Percentiles rank a stretch among this genome's conserved stretches.
Evolutionary conservation across 371 early-diverging fungal genomes (phyloP).

Genomic region (Syncephalastrum contaminatum): DNA sequence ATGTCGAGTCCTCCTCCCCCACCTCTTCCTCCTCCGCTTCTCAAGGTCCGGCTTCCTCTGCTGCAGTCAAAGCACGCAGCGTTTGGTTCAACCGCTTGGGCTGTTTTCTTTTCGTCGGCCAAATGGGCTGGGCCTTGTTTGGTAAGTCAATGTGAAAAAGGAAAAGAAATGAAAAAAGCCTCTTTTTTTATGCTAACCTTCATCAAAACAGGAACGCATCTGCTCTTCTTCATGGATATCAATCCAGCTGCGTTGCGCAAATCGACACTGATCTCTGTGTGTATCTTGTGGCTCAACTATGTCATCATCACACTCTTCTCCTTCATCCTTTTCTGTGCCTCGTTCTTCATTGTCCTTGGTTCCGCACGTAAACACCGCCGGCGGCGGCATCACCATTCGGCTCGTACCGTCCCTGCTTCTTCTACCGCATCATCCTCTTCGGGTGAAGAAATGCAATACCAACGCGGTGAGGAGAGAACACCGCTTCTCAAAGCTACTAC

Average conservation of each 20-base stretch:
- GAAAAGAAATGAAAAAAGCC: slow-evolving; percentile 2
- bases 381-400: slow-evolving; percentile 6
- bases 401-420: slow-evolving; percentile 1
- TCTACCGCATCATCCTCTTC: slow-evolving; percentile 5
- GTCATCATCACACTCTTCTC: slow-evolving; percentile 25
- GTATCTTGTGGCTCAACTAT: slow-evolving; percentile 34
- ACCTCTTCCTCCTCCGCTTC: neutral
- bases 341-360: slow-evolving; percentile 31
- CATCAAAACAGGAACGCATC: slow-evolving; percentile 18
- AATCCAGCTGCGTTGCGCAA: slow-evolving; percentile 14
- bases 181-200: neutral
- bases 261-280: slow-evolving; percentile 17
- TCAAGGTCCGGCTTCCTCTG: too few relatives aligned
- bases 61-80: slow-evolving; percentile 5
- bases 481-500: slow-evolving; percentile 17
- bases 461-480: slow-evolving; percentile 17
- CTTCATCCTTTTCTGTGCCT: slow-evolving; percentile 33
- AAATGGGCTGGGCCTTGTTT: slow-evolving; percentile 30
- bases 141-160: slow-evolving; percentile 18
- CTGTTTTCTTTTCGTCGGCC: slow-evolving; percentile 26
- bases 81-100: slow-evolving; percentile 28
- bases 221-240: slow-evolving; percentile 15
- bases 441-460: slow-evolving; percentile 17
- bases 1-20: slow-evolving; percentile 3
- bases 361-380: slow-evolving; percentile 1